These are phyloP conservation scores for Rhamnella rubrinervis DNA, from an alignment of 331 rosid genomes.

Conservation along the genomic window DNA sequence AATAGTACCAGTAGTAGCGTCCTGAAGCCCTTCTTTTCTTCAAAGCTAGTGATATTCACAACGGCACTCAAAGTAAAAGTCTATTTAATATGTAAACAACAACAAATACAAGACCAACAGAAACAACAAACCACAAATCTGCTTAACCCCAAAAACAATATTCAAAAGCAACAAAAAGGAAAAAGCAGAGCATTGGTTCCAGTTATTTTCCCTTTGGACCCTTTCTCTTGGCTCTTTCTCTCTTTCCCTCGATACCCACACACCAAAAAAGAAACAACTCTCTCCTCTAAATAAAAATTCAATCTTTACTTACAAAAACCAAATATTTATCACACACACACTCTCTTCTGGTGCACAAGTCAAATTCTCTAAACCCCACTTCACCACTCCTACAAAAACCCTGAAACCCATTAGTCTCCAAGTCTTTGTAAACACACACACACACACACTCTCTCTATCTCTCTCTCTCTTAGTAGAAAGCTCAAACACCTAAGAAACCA, in stretches of 20 bases:
- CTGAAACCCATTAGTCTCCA: neutral
- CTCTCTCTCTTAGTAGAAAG: neutral
- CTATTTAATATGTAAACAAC: slow-evolving; percentile 52
- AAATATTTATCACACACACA: no score
- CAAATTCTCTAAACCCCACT: slow-evolving; percentile 30
- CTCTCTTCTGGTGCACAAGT: slow-evolving; percentile 6
- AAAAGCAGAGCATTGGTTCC: slow-evolving; percentile 59
- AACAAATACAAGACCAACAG: slow-evolving; percentile 36
- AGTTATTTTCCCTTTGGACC: slow-evolving; percentile 64
- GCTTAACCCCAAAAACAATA: slow-evolving; percentile 51
- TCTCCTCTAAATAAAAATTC: no score
- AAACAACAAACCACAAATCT: slow-evolving; percentile 59
- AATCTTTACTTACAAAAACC: no score
- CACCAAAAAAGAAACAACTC: neutral
- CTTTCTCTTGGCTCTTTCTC: slow-evolving; percentile 70
- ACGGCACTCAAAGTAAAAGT: slow-evolving; percentile 52
- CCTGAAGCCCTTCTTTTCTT: neutral
- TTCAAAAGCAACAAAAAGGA: slow-evolving; percentile 38
- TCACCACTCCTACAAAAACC: neutral
- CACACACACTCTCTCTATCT: neutral
- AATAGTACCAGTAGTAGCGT: neutral
- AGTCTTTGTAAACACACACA: slow-evolving; percentile 2
- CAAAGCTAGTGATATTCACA: slow-evolving; percentile 35
- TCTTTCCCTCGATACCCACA: slow-evolving; percentile 54
- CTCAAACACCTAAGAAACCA: slow-evolving; percentile 9